Percentiles rank a stretch among this genome's conserved stretches.
phyloP scores from a whole-genome alignment of 2,329 filamentous ascomycete genomes.

The Fusarium albosuccineum region DNA sequence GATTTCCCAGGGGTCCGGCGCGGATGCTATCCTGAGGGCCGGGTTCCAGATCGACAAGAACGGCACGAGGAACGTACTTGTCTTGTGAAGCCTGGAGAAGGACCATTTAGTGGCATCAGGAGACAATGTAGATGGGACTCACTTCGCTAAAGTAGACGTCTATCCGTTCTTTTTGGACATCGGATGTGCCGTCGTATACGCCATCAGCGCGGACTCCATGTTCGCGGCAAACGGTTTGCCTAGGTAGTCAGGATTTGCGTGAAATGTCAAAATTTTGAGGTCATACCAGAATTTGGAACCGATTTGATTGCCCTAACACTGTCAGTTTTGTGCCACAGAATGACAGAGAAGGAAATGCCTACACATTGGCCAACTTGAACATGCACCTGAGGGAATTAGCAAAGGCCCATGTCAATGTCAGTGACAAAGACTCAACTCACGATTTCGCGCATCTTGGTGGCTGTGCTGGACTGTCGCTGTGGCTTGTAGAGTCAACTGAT shows the following conservation, averaged over 20 bases:
- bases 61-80: constrained; percentile 99
- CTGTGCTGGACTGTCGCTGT: constrained; percentile 61
- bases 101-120: constrained; percentile 13
- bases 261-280: not conserved
- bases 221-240: constrained; percentile 86
- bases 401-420: not conserved
- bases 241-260: constrained; percentile 1
- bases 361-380: constrained; percentile 99
- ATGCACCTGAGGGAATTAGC: constrained; percentile 86
- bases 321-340: constrained; percentile 34
- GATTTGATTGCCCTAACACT: constrained; percentile 95
- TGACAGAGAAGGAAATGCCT: constrained; percentile 58
- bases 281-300: constrained; percentile 93
- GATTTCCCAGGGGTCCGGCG: constrained; percentile 96
- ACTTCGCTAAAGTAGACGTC: constrained; percentile 97
- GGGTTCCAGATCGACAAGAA: constrained; percentile 98
- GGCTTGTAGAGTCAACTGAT: no score
- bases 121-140: constrained; percentile 39
- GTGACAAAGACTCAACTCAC: constrained; percentile 60
- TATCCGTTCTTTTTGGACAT: constrained; percentile 99
- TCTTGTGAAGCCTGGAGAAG: constrained; percentile 83
- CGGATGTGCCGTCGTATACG: constrained; percentile 94
- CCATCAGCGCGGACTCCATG: constrained; percentile 97
- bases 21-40: constrained; percentile 99
- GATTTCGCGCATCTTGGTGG: constrained; percentile 67